Conservation (phyloP, 371 early-diverging fungal genomes). For the Circinella umbellata region DNA sequence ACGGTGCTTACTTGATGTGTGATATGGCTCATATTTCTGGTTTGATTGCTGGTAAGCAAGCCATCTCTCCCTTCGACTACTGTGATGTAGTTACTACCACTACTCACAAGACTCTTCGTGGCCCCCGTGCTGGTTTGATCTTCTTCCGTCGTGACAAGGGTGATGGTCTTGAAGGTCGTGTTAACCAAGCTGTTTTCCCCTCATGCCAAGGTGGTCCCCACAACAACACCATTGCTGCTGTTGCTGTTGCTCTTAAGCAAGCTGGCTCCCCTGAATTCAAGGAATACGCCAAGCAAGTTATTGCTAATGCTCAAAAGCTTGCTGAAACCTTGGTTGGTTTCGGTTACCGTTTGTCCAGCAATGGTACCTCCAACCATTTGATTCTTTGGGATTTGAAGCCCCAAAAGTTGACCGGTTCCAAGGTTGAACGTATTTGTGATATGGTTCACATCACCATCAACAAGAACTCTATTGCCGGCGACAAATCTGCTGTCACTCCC, state of each 20-base stretch:
- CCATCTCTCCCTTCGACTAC: conserved; percentile 93
- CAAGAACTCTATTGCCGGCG: conserved; percentile 94
- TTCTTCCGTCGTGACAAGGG: conserved; percentile 94
- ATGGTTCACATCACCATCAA: conserved; percentile 90
- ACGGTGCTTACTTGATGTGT: conserved; percentile 94
- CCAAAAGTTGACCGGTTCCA: conserved; percentile 83
- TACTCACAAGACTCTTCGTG: conserved; percentile 99
- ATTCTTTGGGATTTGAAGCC: conserved; percentile 92
- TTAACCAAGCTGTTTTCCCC: conserved; percentile 99
- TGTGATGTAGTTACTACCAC: conserved; percentile 99
- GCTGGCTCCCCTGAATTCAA: conserved; percentile 93
- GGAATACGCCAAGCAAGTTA: conserved; percentile 92
- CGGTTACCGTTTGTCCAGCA: conserved; percentile 93
- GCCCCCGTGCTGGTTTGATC: conserved; percentile 99
- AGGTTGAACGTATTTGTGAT: conserved; percentile 97
- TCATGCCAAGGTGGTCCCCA: conserved; percentile 99
- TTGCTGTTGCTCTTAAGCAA: conserved; percentile 98
- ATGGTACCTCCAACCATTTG: conserved; percentile 96
- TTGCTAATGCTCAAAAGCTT: conserved; percentile 87
- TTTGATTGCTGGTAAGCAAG: conserved; percentile 89
- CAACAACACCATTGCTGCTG: conserved; percentile 99
- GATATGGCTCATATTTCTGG: conserved; percentile 99
- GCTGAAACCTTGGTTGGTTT: conserved; percentile 71
- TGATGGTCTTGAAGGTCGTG: conserved; percentile 88
- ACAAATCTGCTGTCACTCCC: conserved; percentile 84